phyloP scores from a whole-genome alignment of 805 yeast species.

The Kodamaea kaohsiungensis region DNA sequence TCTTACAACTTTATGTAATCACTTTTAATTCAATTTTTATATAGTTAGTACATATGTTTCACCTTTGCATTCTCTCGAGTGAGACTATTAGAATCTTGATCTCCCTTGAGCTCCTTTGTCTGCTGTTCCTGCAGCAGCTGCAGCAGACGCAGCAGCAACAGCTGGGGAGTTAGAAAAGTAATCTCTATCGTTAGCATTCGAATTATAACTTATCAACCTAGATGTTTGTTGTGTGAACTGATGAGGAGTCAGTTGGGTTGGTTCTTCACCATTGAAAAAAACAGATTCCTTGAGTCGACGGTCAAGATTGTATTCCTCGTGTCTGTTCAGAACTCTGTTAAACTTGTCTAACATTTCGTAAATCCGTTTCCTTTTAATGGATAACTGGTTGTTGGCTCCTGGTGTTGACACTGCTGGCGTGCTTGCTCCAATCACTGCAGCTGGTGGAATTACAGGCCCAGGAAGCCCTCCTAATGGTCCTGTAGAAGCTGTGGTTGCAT shows the following conservation, averaged over 20 bases:
- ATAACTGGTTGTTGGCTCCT: constrained; percentile 27
- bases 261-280: not conserved
- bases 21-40: not conserved
- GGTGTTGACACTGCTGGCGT: constrained; percentile 16
- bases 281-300: constrained; percentile 11
- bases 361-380: constrained; percentile 38
- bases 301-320: constrained; percentile 20
- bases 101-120: not conserved
- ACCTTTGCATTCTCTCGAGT: not conserved
- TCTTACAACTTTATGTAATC: not conserved
- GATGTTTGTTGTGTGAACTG: not conserved
- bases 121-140: constrained; percentile 11
- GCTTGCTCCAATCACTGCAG: not conserved
- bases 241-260: not conserved
- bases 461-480: constrained; percentile 19
- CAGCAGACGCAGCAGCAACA: constrained; percentile 9
- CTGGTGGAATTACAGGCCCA: constrained; percentile 5
- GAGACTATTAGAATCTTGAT: not conserved
- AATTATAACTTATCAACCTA: constrained; percentile 12
- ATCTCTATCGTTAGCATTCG: constrained; percentile 12
- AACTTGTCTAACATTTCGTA: constrained; percentile 45
- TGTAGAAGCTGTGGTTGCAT: constrained; percentile 11
- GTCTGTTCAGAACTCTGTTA: constrained; percentile 36
- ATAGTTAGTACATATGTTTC: not conserved
- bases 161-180: constrained; percentile 12